These are phyloP conservation scores for Saussurea involucrata DNA, from an alignment of 129 eudicot genomes.

Conservation along the genomic window DNA sequence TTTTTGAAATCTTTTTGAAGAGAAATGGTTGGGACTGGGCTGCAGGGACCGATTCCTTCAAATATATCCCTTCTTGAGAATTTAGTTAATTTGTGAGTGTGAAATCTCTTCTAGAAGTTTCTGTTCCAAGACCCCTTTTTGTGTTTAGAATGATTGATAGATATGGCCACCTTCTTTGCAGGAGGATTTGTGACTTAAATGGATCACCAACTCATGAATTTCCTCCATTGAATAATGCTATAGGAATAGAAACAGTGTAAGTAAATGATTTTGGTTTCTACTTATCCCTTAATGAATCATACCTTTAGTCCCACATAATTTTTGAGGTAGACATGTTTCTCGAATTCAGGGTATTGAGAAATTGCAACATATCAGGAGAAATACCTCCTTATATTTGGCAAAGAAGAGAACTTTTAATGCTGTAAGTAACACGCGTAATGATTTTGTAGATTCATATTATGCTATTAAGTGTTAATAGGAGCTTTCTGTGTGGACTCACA, in stretches of 20 bases:
- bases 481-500: background rate
- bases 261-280: conserved; percentile 2
- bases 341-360: conserved; percentile 56
- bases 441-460: background rate
- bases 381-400: conserved; percentile 57
- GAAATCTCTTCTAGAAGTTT: background rate
- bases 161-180: conserved; percentile 9
- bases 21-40: conserved; percentile 63
- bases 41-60: conserved; percentile 69
- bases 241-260: conserved; percentile 42
- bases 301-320: background rate
- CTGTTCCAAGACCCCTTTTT: background rate
- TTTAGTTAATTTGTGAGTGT: conserved; percentile 46
- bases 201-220: conserved; percentile 49
- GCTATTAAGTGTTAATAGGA: background rate
- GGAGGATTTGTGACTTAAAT: conserved; percentile 54
- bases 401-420: conserved; percentile 24
- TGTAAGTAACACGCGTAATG: conserved; percentile 40
- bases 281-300: background rate
- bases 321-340: conserved; percentile 19
- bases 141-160: background rate
- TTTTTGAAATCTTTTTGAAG: conserved; percentile 27
- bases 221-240: conserved; percentile 42
- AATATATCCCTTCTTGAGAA: conserved; percentile 40
- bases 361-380: conserved; percentile 54